Base-by-base conservation (phyloP, 2,329 filamentous ascomycete genomes). In the Xylaria multiplex region DNA sequence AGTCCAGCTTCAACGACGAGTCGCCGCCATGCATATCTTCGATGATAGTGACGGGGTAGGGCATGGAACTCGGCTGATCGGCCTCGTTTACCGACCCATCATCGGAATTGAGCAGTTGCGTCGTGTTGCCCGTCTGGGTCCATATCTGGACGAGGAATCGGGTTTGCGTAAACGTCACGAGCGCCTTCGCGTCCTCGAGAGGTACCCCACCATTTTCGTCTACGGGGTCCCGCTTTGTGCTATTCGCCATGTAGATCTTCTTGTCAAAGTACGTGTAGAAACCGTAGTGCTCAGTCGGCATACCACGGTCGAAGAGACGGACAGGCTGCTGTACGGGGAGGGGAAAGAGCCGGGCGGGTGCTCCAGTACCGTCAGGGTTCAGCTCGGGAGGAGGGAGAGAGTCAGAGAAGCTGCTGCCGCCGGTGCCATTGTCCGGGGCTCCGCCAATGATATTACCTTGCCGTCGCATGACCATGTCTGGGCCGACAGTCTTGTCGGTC, bases 251-350 rank as follows among this genome's bases (percentile, higher is more conserved):
- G 81, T 95, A 97, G 69, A 97, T 92, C 8, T 90, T 91, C 70
- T 93, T 92, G 79, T 93, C 90, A 78, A 92, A 98, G 82, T 97
- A 96, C 0, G 87, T 92, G 81, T 97, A 97, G 80, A 97, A 97
- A 2, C 93, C 93, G 78, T 96, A 97, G 79, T 97, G 93, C 77
- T 98, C 95, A 0, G 90, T 90, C 1, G 86, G 81, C 32, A 91
- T 83, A 19, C 91, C 93, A 22, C 93, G 91, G 77, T 98, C 93
- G 77, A 90, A 98, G 0, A 98, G 86, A 1, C 92, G 88, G 13
- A 98, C 83, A 0, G 93, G 95, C 74, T 98, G 96, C 66, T 90
- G 87, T 0, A 83, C 80, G 0, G 91, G 87, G 7, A 86, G 82
- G 0, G 93, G 92, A 52, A 96, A 87, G 68, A 97, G 82, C 9